Percentiles rank a stretch among this genome's conserved stretches.
Conservation (phyloP, 768 basidiomycete genomes). For the Gymnopilus dilepis region DNA sequence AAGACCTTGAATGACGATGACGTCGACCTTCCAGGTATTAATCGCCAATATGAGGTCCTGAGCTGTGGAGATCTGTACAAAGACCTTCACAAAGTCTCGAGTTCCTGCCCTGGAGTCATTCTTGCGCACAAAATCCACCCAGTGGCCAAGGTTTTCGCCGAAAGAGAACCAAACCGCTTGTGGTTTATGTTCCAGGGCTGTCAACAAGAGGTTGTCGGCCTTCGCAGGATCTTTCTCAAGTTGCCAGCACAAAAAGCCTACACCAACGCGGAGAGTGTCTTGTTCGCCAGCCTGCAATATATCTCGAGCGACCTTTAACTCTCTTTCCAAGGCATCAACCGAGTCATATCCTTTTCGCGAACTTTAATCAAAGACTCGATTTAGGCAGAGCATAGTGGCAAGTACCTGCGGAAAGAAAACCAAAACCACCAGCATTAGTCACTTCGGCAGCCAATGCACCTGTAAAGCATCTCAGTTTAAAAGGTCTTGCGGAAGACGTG, state of each 20-base stretch:
- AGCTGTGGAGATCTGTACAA: constrained; percentile 67
- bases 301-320: constrained; percentile 59
- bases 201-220: constrained; percentile 48
- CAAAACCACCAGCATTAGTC: constrained; percentile 73
- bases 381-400: not conserved
- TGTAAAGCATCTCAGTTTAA: constrained; percentile 20
- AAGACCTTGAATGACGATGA: constrained; percentile 79
- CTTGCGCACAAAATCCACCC: constrained; percentile 67
- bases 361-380: not conserved
- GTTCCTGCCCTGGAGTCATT: constrained; percentile 49
- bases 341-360: constrained; percentile 47
- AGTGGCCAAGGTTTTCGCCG: constrained; percentile 59
- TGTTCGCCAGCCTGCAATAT: constrained; percentile 40
- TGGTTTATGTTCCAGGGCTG: constrained; percentile 59
- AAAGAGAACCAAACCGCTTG: constrained; percentile 80
- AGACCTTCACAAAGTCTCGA: constrained; percentile 55
- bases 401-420: constrained; percentile 71
- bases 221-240: constrained; percentile 55
- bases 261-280: constrained; percentile 61
- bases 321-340: constrained; percentile 47
- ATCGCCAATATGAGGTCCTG: constrained; percentile 63
- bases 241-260: constrained; percentile 78
- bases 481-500: constrained; percentile 17
- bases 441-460: constrained; percentile 64
- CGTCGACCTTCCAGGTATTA: constrained; percentile 74